Evolutionary conservation across 2,329 filamentous ascomycete genomes (phyloP).

Genomic region (Fusarium begoniae): DNA sequence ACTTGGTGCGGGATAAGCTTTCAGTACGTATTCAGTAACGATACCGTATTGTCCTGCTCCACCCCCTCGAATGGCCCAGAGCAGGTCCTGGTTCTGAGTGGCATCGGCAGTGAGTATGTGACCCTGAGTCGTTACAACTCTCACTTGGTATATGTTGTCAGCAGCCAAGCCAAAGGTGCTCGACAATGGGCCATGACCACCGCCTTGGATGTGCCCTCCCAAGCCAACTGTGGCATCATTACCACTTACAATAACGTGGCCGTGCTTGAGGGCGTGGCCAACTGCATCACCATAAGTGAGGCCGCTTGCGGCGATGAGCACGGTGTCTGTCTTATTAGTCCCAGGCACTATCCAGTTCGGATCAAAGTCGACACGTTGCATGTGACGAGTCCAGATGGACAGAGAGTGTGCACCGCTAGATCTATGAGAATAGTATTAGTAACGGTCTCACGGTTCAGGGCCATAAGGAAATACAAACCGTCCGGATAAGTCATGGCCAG

Average conservation of each 20-base stretch:
- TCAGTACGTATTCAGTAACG: not conserved
- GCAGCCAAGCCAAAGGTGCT: not conserved
- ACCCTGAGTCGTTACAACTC: not conserved
- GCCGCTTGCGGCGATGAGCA: not conserved
- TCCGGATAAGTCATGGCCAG: not conserved
- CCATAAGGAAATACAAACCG: not conserved
- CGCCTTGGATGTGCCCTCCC: not conserved
- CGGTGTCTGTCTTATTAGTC: not conserved
- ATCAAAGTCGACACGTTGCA: not conserved
- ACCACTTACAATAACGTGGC: not conserved
- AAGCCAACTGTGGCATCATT: not conserved
- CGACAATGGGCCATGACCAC: not conserved
- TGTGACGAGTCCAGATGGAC: not conserved
- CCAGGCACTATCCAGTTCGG: not conserved
- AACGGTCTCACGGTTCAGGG: rapidly evolving
- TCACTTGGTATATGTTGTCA: not conserved
- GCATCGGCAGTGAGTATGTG: not conserved
- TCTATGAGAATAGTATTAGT: not conserved
- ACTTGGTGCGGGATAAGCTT: not conserved
- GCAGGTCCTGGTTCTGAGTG: not conserved
- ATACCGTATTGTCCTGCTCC: not conserved
- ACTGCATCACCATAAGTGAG: not conserved
- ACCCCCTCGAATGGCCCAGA: not conserved
- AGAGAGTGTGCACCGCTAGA: not conserved
- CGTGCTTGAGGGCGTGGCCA: not conserved